phyloP scores from a whole-genome alignment of 176 grass and related monocot genomes.

The Ensete ventricosum region DNA sequence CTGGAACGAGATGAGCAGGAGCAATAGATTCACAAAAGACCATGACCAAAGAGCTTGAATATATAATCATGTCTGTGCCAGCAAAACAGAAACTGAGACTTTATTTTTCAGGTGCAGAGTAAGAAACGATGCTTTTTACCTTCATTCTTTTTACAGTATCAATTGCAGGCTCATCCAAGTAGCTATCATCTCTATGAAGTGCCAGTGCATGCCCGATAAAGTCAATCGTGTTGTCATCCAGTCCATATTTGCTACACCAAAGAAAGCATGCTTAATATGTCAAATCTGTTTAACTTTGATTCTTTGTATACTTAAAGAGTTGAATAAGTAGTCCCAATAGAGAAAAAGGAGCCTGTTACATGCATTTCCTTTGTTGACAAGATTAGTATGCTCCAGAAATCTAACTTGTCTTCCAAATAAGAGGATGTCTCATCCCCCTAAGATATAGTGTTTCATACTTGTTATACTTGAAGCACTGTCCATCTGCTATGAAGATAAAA shows the following conservation, averaged over 20 bases:
- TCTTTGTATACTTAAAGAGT: too few relatives aligned
- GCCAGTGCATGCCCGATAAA: conserved; percentile 96
- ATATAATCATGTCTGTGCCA: too few relatives aligned
- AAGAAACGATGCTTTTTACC: conserved; percentile 24
- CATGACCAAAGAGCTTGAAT: not conserved
- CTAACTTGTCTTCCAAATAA: too few relatives aligned
- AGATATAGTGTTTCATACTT: too few relatives aligned
- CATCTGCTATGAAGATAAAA: too few relatives aligned
- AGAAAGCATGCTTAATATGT: not conserved
- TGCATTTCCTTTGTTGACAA: not conserved
- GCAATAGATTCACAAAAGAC: not conserved
- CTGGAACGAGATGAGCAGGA: not conserved
- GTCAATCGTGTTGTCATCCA: conserved; percentile 85
- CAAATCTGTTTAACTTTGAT: too few relatives aligned
- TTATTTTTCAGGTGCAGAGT: not conserved
- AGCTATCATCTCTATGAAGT: conserved; percentile 79
- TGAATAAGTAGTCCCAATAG: too few relatives aligned
- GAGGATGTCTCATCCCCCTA: too few relatives aligned
- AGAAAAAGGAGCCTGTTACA: too few relatives aligned
- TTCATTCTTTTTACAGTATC: conserved; percentile 91
- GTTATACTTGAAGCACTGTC: too few relatives aligned
- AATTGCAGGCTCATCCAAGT: conserved; percentile 76
- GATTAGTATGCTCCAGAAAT: not conserved
- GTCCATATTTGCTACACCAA: conserved; percentile 79
- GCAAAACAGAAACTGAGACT: too few relatives aligned